Evolutionary conservation across 2,329 filamentous ascomycete species (phyloP), one percentile per base, ranked within the genome.

Genomic region (Diaporthe sp.): DNA sequence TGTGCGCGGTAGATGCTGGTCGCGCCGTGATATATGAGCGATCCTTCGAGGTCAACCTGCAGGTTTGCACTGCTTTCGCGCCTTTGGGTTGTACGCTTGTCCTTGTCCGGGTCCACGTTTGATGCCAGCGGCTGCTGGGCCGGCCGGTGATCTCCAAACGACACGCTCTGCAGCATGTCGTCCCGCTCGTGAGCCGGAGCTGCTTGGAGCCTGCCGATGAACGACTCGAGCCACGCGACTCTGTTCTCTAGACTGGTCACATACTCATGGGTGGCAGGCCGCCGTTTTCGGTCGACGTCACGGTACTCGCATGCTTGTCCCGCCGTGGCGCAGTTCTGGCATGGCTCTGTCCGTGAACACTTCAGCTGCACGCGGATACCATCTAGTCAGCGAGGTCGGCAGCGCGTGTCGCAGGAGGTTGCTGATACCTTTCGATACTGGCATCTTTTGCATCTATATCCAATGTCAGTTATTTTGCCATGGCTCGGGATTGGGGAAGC

Each of bases 1-100:
- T 78, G 68, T 19, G 71, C 73, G 8, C 75, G 76, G 50, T 79
- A 81, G 12, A 81, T 81, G 42, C 80, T 81, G 4, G 76, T 77
- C 15, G 76, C 71, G 3, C 76, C 75, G 15, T 79, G 75, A n/a
- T 77, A 78, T 1, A 75, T 53, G 1, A 77, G 75, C 6, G 76
- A 75, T 0, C 76, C 78, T 47, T 76, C 73, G 17, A 75, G 65
- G 19, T 71, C 73, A 4, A 74, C 13, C 37, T 56, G 61, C 39
- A 56, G 32, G 25, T 51, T 66, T 17, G 61, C 44, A 51, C 27
- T n/a, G 61, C 25, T 61, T n/a, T 44, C 25, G 0, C 12, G 39
- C 17, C 3, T 63, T 7, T 15, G 39, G 58, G 37, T 3, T 25
- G 15, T 25, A 8, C 2, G 6, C 4, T 37, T 17, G 5, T n/a